A percentile compares a stretch with the other conserved stretches of the same genome.
phyloP scores from a whole-genome alignment of 139 green algal species.

The Nannochloris sp. region DNA sequence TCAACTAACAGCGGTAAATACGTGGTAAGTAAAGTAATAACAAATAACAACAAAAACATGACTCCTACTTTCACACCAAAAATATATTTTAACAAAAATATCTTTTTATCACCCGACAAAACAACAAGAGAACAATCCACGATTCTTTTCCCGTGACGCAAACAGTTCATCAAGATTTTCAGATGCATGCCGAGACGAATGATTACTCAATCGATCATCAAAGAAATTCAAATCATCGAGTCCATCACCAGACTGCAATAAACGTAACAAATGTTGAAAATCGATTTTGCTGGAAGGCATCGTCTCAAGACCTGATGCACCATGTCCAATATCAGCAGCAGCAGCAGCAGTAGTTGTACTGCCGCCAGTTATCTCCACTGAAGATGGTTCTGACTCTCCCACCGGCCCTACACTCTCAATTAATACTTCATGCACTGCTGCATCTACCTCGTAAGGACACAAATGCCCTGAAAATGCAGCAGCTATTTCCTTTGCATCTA shows the following conservation, averaged over 20 bases:
- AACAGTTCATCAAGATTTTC: no score
- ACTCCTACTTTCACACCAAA: no score
- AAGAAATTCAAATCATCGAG: constrained; percentile 15
- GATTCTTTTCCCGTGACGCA: no score
- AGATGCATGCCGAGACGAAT: neutral
- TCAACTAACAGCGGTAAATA: no score
- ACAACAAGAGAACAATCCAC: no score
- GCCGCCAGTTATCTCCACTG: neutral
- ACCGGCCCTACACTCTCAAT: constrained; percentile 5
- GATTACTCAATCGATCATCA: neutral
- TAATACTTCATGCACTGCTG: constrained; percentile 12
- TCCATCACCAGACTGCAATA: constrained; percentile 2
- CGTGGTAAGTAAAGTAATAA: no score
- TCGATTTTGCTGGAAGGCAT: neutral
- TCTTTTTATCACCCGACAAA: no score
- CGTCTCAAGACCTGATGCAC: neutral
- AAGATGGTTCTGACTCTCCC: neutral
- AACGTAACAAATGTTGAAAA: constrained; percentile 12
- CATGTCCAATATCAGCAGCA: neutral
- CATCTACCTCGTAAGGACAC: constrained; percentile 20
- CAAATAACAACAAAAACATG: no score
- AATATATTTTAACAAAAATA: no score
- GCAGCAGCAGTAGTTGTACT: neutral
- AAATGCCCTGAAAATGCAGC: constrained; percentile 15
- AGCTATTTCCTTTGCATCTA: constrained; percentile 16